These are phyloP conservation scores for Chloromonas sp. DNA, from an alignment of 163 green algal genomes.

Conservation along the genomic window DNA sequence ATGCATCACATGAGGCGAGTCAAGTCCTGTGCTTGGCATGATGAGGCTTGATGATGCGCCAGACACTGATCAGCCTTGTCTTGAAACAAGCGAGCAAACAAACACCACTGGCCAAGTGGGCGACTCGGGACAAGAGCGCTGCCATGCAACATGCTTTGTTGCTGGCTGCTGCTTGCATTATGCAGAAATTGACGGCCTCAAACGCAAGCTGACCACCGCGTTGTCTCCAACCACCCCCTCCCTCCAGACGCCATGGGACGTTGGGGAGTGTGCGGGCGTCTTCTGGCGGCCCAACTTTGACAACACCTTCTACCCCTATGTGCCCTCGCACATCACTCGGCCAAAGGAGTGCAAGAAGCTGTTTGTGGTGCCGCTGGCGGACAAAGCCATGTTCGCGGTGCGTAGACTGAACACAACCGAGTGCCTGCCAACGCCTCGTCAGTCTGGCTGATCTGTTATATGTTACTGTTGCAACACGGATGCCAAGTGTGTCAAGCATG, in stretches of 20 bases:
- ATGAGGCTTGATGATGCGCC: background rate
- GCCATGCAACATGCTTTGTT: background rate
- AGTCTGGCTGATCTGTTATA: too few species aligned
- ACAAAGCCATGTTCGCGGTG: conserved; percentile 87
- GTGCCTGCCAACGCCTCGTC: too few species aligned
- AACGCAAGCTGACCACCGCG: conserved; percentile 78
- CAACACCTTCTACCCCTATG: conserved; percentile 91
- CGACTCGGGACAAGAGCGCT: background rate
- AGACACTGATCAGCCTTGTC: background rate
- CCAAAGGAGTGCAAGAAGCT: conserved; percentile 91
- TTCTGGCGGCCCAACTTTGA: conserved; percentile 92
- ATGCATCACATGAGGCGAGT: background rate
- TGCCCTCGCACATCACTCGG: conserved; percentile 85
- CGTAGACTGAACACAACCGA: conserved; percentile 5
- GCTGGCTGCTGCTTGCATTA: background rate
- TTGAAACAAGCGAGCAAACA: background rate
- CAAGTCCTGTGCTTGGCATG: background rate
- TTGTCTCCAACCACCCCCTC: conserved; percentile 59
- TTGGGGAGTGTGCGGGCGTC: conserved; percentile 26
- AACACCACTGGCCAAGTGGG: background rate
- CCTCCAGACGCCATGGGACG: conserved; percentile 41
- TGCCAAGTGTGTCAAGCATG: too few species aligned
- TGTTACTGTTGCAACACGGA: too few species aligned
- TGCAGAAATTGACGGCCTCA: conserved; percentile 80
- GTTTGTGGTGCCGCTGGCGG: conserved; percentile 82